These are phyloP conservation scores for Middelhovenomyces tepae DNA, from an alignment of 805 yeast genomes.

Conservation along the genomic window DNA sequence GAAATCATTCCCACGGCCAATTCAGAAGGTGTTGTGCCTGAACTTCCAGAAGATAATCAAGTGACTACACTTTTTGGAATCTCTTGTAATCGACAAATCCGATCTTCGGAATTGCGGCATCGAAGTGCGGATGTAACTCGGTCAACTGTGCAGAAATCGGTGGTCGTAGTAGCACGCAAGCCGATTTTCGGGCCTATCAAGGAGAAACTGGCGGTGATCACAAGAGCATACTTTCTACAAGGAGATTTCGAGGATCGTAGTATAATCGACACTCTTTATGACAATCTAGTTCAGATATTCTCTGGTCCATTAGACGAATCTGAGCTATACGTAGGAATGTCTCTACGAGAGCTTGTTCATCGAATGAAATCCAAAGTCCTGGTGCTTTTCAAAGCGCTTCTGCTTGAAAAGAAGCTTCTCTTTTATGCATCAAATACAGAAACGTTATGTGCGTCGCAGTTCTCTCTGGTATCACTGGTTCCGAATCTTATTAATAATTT, in stretches of 20 bases:
- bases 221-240: slow-evolving; percentile 78
- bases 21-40: slow-evolving; percentile 31
- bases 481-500: slow-evolving; percentile 71
- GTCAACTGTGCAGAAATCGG: slow-evolving; percentile 82
- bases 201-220: slow-evolving; percentile 83
- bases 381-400: slow-evolving; percentile 62
- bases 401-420: slow-evolving; percentile 65
- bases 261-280: slow-evolving; percentile 60
- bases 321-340: slow-evolving; percentile 65
- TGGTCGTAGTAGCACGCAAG: slow-evolving; percentile 75
- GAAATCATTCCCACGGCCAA: slow-evolving; percentile 31
- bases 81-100: slow-evolving; percentile 81
- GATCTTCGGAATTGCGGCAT: slow-evolving; percentile 48
- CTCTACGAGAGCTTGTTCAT: slow-evolving; percentile 54
- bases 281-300: slow-evolving; percentile 38
- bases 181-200: slow-evolving; percentile 81
- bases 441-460: slow-evolving; percentile 70
- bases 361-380: slow-evolving; percentile 52
- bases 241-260: slow-evolving; percentile 62
- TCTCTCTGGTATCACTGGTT: slow-evolving; percentile 71
- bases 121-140: slow-evolving; percentile 63
- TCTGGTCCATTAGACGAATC: slow-evolving; percentile 36
- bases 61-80: slow-evolving; percentile 84
- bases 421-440: slow-evolving; percentile 78
- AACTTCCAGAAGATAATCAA: slow-evolving; percentile 32